Base-by-base conservation (phyloP, 202 grass and related monocot species). In the Elaeis oleifera region DNA sequence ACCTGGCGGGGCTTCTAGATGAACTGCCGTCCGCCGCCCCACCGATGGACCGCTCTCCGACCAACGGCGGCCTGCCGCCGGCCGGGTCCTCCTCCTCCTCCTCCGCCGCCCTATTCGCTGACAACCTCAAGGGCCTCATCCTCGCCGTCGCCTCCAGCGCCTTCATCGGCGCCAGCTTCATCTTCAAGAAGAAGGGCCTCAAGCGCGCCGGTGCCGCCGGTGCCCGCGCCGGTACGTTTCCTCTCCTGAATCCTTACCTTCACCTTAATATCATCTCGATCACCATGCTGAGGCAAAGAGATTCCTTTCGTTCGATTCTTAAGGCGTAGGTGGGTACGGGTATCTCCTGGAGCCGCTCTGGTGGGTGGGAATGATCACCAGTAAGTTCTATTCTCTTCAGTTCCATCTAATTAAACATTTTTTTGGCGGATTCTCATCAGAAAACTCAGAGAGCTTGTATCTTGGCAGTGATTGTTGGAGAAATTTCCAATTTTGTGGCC, bases 111-210 rank as follows among this genome's bases (percentile, higher is more conserved):
- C 63, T 80, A 23, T 89, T 99, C 70, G 80, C 53, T 53, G 94
- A 90, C 53, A 99, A 99, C 72, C 82, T 99, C 54, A 89, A 73
- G 75, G 94, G 94, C 54, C 73, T 87, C 53, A 76, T 92, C 63
- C 85, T 99, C 75, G 80, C 94, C 56, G 63, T 92, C 54, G 82
- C 80, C 72, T 99, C 94, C 56, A 92, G 85, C 69, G 85, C 85
- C 51, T 99, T 99, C 85, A 89, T 99, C 74, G 88, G 94, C 11
- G 88, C 87, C 71, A 99, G 94, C 80, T 99, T 99, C 80, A 89
- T 99, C 84, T 80, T 99, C 77, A 92, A 97, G 85, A 89, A 97
- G 74, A 97, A 92, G 75, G 94, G 85, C 4, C 88, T 92, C 54
- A 86, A 82, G 65, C 94, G 94, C 59, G 94, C 94, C 55, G 82